These are phyloP conservation scores for Diaporthe sp. DNA, from an alignment of 2,329 filamentous ascomycete species.

Conservation along the genomic window DNA sequence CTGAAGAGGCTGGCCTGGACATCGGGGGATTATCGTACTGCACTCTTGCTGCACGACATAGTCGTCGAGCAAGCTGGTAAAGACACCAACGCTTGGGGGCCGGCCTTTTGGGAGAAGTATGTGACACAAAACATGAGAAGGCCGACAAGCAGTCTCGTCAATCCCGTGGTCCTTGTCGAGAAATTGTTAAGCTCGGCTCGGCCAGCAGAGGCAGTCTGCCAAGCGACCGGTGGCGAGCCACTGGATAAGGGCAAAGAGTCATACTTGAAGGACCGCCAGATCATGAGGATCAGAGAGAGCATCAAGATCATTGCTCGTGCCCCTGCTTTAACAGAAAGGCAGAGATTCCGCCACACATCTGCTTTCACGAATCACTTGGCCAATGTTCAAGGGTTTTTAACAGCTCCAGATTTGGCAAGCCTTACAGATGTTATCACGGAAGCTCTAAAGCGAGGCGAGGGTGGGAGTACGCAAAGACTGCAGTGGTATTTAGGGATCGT, in stretches of 20 bases:
- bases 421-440: constrained; percentile 49
- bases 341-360: constrained; percentile 51
- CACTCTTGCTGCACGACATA: constrained; percentile 44
- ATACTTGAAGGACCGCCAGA: constrained; percentile 7
- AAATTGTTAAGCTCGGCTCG: constrained; percentile 27
- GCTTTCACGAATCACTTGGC: constrained; percentile 50
- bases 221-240: not conserved
- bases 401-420: constrained; percentile 42
- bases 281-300: constrained; percentile 28
- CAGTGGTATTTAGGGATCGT: constrained; percentile 54
- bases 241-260: not conserved
- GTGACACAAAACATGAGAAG: constrained; percentile 29
- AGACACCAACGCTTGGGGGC: constrained; percentile 40
- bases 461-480: constrained; percentile 53
- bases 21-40: constrained; percentile 42
- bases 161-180: constrained; percentile 23
- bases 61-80: constrained; percentile 29
- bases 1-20: constrained; percentile 45
- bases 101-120: constrained; percentile 46
- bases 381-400: constrained; percentile 49
- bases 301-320: constrained; percentile 17
- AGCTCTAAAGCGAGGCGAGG: constrained; percentile 51
- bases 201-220: constrained; percentile 8
- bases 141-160: constrained; percentile 28
- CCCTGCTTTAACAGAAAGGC: constrained; percentile 40